phyloP scores from a whole-genome alignment of 805 yeast species.

The Teunomyces panamensis region DNA sequence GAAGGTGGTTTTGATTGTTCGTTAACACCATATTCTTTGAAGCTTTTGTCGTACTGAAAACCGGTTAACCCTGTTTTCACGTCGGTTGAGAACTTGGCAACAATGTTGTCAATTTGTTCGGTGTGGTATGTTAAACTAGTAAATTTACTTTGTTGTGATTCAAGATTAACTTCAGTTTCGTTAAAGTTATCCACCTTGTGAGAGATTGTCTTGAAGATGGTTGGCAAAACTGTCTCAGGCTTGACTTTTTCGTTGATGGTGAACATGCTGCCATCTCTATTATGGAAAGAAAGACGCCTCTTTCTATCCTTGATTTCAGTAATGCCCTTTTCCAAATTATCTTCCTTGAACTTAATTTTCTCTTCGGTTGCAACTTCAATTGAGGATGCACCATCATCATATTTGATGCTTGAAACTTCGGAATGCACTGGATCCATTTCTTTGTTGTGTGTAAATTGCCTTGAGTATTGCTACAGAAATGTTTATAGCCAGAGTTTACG shows the following conservation, averaged over 20 bases:
- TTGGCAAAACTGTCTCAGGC: constrained; percentile 32
- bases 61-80: constrained; percentile 20
- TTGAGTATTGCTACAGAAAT: background rate
- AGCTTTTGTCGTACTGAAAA: constrained; percentile 10
- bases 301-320: background rate
- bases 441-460: background rate
- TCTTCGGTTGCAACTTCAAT: constrained; percentile 1
- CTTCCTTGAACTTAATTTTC: constrained; percentile 4
- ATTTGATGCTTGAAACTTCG: constrained; percentile 3
- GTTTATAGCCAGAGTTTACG: background rate
- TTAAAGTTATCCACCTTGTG: constrained; percentile 29
- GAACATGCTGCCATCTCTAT: constrained; percentile 5
- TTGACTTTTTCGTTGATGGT: constrained; percentile 13
- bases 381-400: constrained; percentile 5
- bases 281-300: constrained; percentile 7
- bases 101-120: constrained; percentile 21
- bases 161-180: constrained; percentile 9
- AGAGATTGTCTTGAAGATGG: constrained; percentile 36
- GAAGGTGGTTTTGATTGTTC: constrained; percentile 37
- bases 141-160: constrained; percentile 18
- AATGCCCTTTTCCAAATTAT: constrained; percentile 1
- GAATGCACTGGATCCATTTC: constrained; percentile 6
- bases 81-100: constrained; percentile 18
- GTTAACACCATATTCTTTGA: constrained; percentile 31
- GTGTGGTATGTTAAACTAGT: constrained; percentile 28